phyloP scores from a whole-genome alignment of 164 flowering plant species.

The Aristolochia fimbriata region DNA sequence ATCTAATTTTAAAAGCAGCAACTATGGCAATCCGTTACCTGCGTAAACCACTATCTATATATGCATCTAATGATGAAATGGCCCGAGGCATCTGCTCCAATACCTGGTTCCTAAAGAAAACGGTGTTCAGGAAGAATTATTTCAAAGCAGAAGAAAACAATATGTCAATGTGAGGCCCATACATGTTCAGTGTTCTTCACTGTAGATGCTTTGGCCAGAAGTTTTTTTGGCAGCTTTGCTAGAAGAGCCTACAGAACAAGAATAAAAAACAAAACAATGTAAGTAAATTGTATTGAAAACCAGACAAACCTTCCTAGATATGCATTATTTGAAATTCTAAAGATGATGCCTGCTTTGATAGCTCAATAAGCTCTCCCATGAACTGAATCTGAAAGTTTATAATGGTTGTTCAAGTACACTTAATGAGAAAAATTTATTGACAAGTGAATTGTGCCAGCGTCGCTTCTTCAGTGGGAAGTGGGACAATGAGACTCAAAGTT shows the following conservation, averaged over 20 bases:
- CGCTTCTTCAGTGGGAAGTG: no score
- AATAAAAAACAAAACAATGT: neutral
- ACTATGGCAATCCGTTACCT: slow-evolving; percentile 30
- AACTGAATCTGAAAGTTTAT: no score
- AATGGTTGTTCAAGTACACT: no score
- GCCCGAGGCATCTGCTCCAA: slow-evolving; percentile 75
- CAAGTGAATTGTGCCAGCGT: no score
- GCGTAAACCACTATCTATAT: slow-evolving; percentile 63
- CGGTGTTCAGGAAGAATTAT: neutral
- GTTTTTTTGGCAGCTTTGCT: slow-evolving; percentile 66
- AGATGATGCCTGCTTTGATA: no score
- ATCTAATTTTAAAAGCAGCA: neutral
- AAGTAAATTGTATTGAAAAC: neutral
- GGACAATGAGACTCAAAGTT: no score
- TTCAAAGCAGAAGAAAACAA: neutral
- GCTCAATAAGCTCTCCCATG: no score
- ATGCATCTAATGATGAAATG: slow-evolving; percentile 73
- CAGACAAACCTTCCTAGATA: neutral
- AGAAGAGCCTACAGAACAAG: slow-evolving; percentile 45
- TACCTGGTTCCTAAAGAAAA: slow-evolving; percentile 28
- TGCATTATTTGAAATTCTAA: no score
- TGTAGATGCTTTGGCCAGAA: slow-evolving; percentile 55
- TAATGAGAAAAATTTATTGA: no score
- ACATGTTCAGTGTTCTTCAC: slow-evolving; percentile 75
- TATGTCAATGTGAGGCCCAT: slow-evolving; percentile 8